These are phyloP conservation scores for Linum lewisii DNA, from an alignment of 345 rosid species.

Conservation along the genomic window DNA sequence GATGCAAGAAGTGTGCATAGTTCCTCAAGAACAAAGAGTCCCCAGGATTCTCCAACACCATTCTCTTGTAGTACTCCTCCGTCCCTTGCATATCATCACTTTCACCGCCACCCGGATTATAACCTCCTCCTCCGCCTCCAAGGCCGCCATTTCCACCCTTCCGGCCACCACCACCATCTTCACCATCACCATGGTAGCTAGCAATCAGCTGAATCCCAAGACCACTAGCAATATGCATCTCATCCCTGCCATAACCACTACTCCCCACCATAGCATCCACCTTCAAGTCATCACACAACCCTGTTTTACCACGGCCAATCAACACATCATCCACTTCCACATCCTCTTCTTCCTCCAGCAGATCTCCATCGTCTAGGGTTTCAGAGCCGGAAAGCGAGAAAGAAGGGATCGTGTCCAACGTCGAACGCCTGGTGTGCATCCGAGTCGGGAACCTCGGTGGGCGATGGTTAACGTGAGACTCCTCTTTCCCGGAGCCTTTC, in stretches of 20 bases:
- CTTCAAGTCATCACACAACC: slow-evolving; percentile 7
- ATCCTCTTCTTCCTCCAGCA: background rate
- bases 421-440: slow-evolving; percentile 22
- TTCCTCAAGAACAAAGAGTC: slow-evolving; percentile 44
- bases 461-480: background rate
- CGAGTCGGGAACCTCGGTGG: slow-evolving; percentile 16
- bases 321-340: background rate
- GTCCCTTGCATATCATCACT: slow-evolving; percentile 24
- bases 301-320: background rate
- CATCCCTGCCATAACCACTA: slow-evolving; percentile 17
- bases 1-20: slow-evolving; percentile 47
- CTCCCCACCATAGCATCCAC: slow-evolving; percentile 10
- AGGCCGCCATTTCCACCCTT: background rate
- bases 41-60: slow-evolving; percentile 48
- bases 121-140: slow-evolving; percentile 17
- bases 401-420: slow-evolving; percentile 44
- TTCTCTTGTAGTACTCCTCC: slow-evolving; percentile 43
- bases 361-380: background rate
- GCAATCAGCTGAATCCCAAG: slow-evolving; percentile 17
- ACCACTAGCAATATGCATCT: slow-evolving; percentile 37
- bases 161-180: slow-evolving; percentile 12
- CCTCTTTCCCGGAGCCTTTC: slow-evolving; percentile 5
- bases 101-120: slow-evolving; percentile 24
- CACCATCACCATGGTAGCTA: background rate
- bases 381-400: slow-evolving; percentile 22